phyloP scores from a whole-genome alignment of 805 yeast genomes.

The Nakazawaea laoshanensis region DNA sequence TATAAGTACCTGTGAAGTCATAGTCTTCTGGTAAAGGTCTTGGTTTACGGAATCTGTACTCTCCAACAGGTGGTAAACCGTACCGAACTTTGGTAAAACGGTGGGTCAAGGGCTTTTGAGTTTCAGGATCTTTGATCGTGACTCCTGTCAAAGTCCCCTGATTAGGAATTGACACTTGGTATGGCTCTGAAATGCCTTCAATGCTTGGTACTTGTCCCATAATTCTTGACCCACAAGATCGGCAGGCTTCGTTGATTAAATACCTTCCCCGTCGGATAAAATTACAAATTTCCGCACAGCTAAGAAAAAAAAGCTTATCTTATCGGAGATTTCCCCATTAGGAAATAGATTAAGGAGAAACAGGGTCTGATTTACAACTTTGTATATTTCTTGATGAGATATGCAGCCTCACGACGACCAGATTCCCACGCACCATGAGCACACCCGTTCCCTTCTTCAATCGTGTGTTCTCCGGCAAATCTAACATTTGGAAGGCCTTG shows the following conservation, averaged over 20 bases:
- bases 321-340: background rate
- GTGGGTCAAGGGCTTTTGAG: conserved; percentile 15
- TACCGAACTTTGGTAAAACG: conserved; percentile 25
- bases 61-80: conserved; percentile 23
- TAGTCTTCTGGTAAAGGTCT: conserved; percentile 17
- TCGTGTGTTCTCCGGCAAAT: conserved; percentile 79
- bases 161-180: conserved; percentile 14
- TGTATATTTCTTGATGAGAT: conserved; percentile 3
- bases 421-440: conserved; percentile 73
- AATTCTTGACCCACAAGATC: no score
- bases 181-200: conserved; percentile 14
- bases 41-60: conserved; percentile 25
- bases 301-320: background rate
- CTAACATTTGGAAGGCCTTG: conserved; percentile 43
- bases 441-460: conserved; percentile 71
- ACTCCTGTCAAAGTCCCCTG: conserved; percentile 22
- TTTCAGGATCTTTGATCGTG: conserved; percentile 13
- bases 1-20: conserved; percentile 24
- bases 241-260: no score
- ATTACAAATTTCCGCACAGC: no score
- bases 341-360: background rate
- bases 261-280: no score
- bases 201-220: conserved; percentile 18
- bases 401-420: conserved; percentile 36
- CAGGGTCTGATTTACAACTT: conserved; percentile 1